Evolutionary conservation across 202 grass and related monocot species (phyloP), one percentile per base, ranked within the genome.

Genomic region (Elaeis oleifera): DNA sequence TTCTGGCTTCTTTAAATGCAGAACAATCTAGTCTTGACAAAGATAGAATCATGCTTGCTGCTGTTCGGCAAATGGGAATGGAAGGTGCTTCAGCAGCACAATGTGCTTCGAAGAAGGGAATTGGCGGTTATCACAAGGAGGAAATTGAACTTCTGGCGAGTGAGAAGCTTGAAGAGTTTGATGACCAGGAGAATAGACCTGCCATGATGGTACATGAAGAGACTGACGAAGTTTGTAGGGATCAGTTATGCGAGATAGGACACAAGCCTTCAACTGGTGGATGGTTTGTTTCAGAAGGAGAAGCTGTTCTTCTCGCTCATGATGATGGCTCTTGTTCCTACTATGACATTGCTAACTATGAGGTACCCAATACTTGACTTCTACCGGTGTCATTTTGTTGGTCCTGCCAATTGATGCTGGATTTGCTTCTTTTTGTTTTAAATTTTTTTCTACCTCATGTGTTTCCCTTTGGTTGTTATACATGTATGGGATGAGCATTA

Each of bases 221-320:
- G 77, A 74, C 60, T 5, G 84, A 85, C 16, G 85, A 84, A 54
- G 24, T 64, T 74, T 74, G 59, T 16, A 49, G 54, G 32, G 60
- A 83, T 56, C 81, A 97, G 63, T 73, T 97, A 71, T 76, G 71
- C 58, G 79, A 79, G 67, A 92, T 97, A 74, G 84, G 88, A 17
- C 77, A 63, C 65, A 97, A 92, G 53, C 79, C 79, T 59, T 75
- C 79, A 18, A 85, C 84, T 29, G 82, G 92, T 18, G 92, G 92
- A 74, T 92, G 92, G 88, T 97, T 97, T 79, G 88, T 92, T 63
- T 89, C 84, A 16, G 88, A 97, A 72, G 92, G 92, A 66, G 84
- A 97, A 75, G 84, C 83, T 18, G 80, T 97, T 67, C 92, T 97
- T 79, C 87, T 97, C 57, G 81, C 92, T 66, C 84, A 89, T 53